phyloP scores from a whole-genome alignment of 208 protist genomes.

The Herpetomonas tarakana region DNA sequence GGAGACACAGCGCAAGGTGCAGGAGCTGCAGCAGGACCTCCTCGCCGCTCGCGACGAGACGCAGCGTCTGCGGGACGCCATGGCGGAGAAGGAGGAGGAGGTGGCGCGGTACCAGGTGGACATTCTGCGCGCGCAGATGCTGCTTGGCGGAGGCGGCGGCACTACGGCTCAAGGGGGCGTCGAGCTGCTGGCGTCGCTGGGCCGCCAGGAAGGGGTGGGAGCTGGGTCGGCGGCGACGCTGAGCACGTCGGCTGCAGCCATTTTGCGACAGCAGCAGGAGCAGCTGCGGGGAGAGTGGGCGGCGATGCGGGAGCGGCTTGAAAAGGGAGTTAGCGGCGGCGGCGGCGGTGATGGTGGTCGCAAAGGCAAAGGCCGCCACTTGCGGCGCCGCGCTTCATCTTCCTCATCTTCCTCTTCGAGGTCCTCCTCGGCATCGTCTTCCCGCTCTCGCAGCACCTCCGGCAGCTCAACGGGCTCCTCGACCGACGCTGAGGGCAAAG shows the following conservation, averaged over 20 bases:
- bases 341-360: neutral
- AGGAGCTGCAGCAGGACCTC: constrained; percentile 69
- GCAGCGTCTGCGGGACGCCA: constrained; percentile 38
- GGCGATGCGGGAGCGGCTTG: constrained; percentile 39
- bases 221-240: constrained; percentile 18
- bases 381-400: neutral
- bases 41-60: constrained; percentile 27
- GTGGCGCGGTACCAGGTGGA: constrained; percentile 64
- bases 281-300: constrained; percentile 47
- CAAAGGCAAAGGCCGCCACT: neutral
- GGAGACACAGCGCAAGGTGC: constrained; percentile 59
- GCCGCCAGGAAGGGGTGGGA: too few species aligned
- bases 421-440: constrained; percentile 2
- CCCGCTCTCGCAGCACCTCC: too few species aligned
- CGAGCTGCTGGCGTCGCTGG: neutral
- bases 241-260: constrained; percentile 22
- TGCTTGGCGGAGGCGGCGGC: constrained; percentile 14
- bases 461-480: neutral
- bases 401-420: constrained; percentile 14
- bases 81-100: constrained; percentile 74
- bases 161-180: neutral
- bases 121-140: constrained; percentile 49
- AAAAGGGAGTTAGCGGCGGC: constrained; percentile 6
- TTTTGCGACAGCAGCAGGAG: constrained; percentile 16
- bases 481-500: neutral